phyloP scores from a whole-genome alignment of 768 basidiomycete species.

The Pleurotus djamor region DNA sequence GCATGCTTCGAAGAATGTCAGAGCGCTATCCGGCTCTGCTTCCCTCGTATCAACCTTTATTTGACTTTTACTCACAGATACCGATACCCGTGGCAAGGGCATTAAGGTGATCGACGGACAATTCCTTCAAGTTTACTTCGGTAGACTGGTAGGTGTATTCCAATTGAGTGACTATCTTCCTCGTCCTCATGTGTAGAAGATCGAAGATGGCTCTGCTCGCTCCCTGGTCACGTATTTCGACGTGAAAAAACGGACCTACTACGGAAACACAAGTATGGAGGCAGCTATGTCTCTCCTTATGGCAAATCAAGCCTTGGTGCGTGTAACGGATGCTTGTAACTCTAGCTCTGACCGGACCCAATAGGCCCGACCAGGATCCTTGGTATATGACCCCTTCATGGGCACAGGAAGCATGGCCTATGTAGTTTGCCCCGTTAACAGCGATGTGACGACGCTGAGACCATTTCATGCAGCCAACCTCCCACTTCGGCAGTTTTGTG shows the following conservation, averaged over 20 bases:
- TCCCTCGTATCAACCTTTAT: neutral
- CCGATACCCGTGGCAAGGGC: constrained; percentile 39
- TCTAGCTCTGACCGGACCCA: neutral
- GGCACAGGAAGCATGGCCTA: constrained; percentile 93
- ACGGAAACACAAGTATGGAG: constrained; percentile 98
- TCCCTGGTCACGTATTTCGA: constrained; percentile 68
- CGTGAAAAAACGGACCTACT: constrained; percentile 88
- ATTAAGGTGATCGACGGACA: constrained; percentile 50
- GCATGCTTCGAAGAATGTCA: constrained; percentile 87
- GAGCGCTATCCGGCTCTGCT: constrained; percentile 17
- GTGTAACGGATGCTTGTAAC: constrained; percentile 9
- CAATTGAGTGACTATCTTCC: neutral
- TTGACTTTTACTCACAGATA: constrained; percentile 31
- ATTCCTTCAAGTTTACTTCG: constrained; percentile 76
- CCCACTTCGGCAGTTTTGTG: constrained; percentile 84
- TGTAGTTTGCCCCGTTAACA: constrained; percentile 32
- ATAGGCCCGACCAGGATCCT: constrained; percentile 83
- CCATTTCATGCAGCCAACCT: constrained; percentile 57
- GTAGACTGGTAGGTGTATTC: constrained; percentile 70
- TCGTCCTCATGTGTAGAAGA: constrained; percentile 22
- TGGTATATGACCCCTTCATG: constrained; percentile 94
- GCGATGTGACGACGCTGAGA: neutral
- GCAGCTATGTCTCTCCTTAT: constrained; percentile 93
- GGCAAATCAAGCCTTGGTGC: constrained; percentile 91
- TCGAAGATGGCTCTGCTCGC: constrained; percentile 67